A percentile compares a stretch with the other conserved stretches of the same genome.
These are phyloP conservation scores for Metroxylon sagu DNA, from an alignment of 176 grass and related monocot species.

Conservation along the genomic window DNA sequence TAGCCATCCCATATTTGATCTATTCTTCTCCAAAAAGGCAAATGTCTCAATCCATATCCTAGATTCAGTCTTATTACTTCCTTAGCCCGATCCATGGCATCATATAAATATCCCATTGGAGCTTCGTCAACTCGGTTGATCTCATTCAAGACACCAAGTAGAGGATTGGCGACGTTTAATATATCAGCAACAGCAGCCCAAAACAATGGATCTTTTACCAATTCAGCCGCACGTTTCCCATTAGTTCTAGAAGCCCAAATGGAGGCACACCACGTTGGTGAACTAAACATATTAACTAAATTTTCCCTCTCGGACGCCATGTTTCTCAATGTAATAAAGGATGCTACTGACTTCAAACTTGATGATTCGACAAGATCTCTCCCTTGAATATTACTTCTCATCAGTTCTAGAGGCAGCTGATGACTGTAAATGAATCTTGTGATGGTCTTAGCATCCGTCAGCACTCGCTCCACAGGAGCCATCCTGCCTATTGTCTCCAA, in stretches of 20 bases:
- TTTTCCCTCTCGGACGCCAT: constrained; percentile 40
- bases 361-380: constrained; percentile 45
- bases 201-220: constrained; percentile 39
- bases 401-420: constrained; percentile 33
- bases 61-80: constrained; percentile 46
- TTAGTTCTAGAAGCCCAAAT: constrained; percentile 29
- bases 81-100: constrained; percentile 64
- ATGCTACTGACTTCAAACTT: constrained; percentile 37
- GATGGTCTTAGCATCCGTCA: constrained; percentile 47
- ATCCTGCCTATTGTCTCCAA: constrained; percentile 54
- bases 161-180: constrained; percentile 53
- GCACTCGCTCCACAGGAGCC: constrained; percentile 35
- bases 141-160: constrained; percentile 37
- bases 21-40: constrained; percentile 38
- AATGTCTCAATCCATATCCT: constrained; percentile 18
- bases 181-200: constrained; percentile 50
- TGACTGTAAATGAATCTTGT: constrained; percentile 57
- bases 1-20: constrained; percentile 60
- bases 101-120: constrained; percentile 59
- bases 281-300: constrained; percentile 48
- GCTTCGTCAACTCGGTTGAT: constrained; percentile 33
- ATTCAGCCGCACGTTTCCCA: constrained; percentile 22
- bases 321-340: constrained; percentile 51
- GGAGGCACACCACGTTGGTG: constrained; percentile 32
- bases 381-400: constrained; percentile 20